A percentile compares a stretch with the other conserved stretches of the same genome.
phyloP scores from a whole-genome alignment of 2,329 filamentous ascomycete species.

The Neofusicoccum kwambonambiense region DNA sequence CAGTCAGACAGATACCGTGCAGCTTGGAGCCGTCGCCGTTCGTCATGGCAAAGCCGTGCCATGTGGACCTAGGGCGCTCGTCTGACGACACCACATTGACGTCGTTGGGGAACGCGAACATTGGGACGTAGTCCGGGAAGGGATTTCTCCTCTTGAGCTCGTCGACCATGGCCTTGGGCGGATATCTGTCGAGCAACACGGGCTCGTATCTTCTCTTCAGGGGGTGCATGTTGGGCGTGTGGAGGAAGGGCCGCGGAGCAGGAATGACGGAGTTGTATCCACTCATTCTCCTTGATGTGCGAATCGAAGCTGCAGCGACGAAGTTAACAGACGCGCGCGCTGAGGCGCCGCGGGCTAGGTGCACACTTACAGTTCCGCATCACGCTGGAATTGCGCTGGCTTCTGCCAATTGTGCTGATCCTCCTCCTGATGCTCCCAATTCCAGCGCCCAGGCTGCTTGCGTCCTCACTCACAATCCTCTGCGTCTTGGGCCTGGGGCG shows the following conservation, averaged over 20 bases:
- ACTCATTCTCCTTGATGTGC: conserved; percentile 84
- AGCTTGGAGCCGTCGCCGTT: conserved; percentile 87
- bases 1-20: conserved; percentile 85
- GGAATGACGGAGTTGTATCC: conserved; percentile 99
- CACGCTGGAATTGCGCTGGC: conserved; percentile 78
- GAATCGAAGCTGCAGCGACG: conserved; percentile 58
- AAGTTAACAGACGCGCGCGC: conserved; percentile 24
- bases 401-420: conserved; percentile 95
- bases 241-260: conserved; percentile 83
- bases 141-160: conserved; percentile 76
- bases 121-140: conserved; percentile 96
- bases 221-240: conserved; percentile 91
- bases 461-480: conserved; percentile 67
- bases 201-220: conserved; percentile 92
- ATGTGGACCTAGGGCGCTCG: conserved; percentile 89
- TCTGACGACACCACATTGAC: conserved; percentile 96
- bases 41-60: conserved; percentile 99
- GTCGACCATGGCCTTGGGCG: conserved; percentile 76
- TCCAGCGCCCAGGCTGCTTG: conserved; percentile 55
- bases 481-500: conserved; percentile 79
- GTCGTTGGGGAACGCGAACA: conserved; percentile 99
- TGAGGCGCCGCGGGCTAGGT: not conserved
- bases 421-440: conserved; percentile 88
- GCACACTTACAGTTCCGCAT: conserved; percentile 64
- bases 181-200: conserved; percentile 92